Evolutionary conservation across 2,329 filamentous ascomycete genomes (phyloP).

Genomic region (Aspergillus sp.): DNA sequence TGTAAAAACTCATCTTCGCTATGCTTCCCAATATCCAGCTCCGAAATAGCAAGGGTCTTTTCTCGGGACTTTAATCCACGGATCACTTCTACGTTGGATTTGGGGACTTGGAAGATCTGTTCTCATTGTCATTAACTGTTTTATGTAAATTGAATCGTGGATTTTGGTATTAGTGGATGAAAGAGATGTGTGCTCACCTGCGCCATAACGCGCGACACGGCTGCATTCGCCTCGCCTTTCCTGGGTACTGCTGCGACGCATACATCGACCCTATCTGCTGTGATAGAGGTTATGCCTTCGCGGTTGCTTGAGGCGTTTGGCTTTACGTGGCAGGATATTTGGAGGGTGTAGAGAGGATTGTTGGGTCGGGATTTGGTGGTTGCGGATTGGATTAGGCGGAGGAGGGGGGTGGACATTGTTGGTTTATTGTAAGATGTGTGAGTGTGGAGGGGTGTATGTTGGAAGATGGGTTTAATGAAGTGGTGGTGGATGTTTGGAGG

Average conservation of each 20-base stretch:
- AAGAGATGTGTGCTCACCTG: slow-evolving; percentile 44
- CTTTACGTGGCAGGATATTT: slow-evolving; percentile 68
- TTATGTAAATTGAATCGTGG: not conserved
- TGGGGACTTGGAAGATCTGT: slow-evolving; percentile 62
- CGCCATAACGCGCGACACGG: slow-evolving; percentile 64
- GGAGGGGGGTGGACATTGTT: slow-evolving; percentile 10
- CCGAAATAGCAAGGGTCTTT: slow-evolving; percentile 56
- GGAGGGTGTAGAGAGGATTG: slow-evolving; percentile 46
- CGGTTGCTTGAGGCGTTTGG: slow-evolving; percentile 64
- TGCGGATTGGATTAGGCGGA: slow-evolving; percentile 17
- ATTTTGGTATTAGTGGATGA: not conserved
- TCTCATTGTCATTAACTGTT: no score
- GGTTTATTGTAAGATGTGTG: not conserved
- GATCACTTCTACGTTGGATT: slow-evolving; percentile 63
- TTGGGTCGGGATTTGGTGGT: slow-evolving; percentile 13
- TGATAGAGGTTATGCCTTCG: slow-evolving; percentile 62
- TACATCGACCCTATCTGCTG: slow-evolving; percentile 61
- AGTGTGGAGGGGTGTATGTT: not conserved
- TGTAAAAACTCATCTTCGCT: slow-evolving; percentile 35
- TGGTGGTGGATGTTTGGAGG: not conserved
- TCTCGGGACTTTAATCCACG: slow-evolving; percentile 66
- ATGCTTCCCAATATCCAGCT: slow-evolving; percentile 31
- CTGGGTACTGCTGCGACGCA: slow-evolving; percentile 66
- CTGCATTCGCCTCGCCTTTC: slow-evolving; percentile 70
- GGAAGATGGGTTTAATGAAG: not conserved